These are phyloP conservation scores for Fusarium proliferatum DNA, from an alignment of 2,329 filamentous ascomycete species.

Conservation along the genomic window DNA sequence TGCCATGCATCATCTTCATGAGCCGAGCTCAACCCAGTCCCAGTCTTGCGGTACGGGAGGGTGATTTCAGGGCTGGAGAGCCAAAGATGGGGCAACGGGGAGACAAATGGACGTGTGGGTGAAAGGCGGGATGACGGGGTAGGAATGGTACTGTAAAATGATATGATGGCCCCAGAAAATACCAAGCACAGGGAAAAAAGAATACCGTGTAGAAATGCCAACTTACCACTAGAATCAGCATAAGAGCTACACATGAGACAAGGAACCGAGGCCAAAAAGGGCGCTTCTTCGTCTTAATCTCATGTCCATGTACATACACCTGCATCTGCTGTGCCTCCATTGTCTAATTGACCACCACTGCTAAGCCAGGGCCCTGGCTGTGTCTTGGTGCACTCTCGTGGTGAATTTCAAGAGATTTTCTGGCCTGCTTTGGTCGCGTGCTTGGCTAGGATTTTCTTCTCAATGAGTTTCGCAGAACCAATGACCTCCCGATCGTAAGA, in stretches of 20 bases:
- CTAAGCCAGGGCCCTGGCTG: conserved; percentile 9
- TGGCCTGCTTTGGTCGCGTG: conserved; percentile 20
- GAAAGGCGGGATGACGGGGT: conserved; percentile 38
- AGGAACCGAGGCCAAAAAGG: conserved; percentile 25
- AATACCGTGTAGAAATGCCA: conserved; percentile 10
- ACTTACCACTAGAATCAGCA: conserved; percentile 42
- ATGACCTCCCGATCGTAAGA: conserved; percentile 1
- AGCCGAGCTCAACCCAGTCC: conserved; percentile 32
- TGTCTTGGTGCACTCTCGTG: background rate
- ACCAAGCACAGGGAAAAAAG: conserved; percentile 9
- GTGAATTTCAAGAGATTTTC: conserved; percentile 3
- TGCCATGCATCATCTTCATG: conserved; percentile 36
- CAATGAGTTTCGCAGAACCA: background rate
- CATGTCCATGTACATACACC: conserved; percentile 18
- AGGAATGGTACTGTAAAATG: conserved; percentile 25
- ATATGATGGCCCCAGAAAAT: conserved; percentile 25
- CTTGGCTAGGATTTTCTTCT: conserved; percentile 2
- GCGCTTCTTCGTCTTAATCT: conserved; percentile 18
- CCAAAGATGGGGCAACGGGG: conserved; percentile 29
- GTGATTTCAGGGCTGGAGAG: conserved; percentile 26
- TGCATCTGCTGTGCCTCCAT: conserved; percentile 29
- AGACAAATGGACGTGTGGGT: conserved; percentile 28
- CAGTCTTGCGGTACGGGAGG: conserved; percentile 32
- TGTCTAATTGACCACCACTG: conserved; percentile 12
- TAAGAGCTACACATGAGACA: conserved; percentile 19